phyloP scores from a whole-genome alignment of 148 eudicot genomes.

The Nyssa sinensis region DNA sequence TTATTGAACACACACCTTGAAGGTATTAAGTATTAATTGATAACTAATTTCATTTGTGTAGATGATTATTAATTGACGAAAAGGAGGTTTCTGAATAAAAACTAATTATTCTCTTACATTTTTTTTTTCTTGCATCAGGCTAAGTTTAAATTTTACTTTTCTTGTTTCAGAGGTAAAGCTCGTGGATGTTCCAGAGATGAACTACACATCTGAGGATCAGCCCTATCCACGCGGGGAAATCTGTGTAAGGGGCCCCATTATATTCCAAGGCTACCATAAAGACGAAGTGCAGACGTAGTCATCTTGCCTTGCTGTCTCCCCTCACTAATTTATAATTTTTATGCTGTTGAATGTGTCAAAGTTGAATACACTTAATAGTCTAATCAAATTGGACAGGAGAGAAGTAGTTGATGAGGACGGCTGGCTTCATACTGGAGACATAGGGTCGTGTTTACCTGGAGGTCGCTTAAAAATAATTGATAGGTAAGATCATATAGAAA shows the following conservation, averaged over 20 bases:
- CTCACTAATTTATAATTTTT: background rate
- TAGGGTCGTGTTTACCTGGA: conserved; percentile 83
- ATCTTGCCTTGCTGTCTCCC: background rate
- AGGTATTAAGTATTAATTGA: background rate
- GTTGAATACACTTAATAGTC: conserved; percentile 6
- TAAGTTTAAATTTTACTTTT: conserved; percentile 10
- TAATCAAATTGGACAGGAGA: conserved; percentile 47
- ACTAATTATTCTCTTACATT: background rate
- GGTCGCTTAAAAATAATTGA: conserved; percentile 96
- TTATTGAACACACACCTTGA: background rate
- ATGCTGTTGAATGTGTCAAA: background rate
- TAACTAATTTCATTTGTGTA: background rate
- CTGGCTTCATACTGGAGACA: conserved; percentile 99
- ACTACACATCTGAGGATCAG: conserved; percentile 84
- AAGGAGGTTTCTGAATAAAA: background rate
- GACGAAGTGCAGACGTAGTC: conserved; percentile 88
- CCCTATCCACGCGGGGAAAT: conserved; percentile 95
- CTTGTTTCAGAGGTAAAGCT: conserved; percentile 77
- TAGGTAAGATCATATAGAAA: conserved; percentile 69
- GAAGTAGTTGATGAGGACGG: conserved; percentile 89
- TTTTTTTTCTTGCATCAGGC: background rate
- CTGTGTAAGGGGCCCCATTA: conserved; percentile 85
- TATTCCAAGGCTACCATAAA: conserved; percentile 87
- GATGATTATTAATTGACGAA: background rate
- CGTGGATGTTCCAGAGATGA: conserved; percentile 97